Conservation (phyloP, 306 rosid species). For the Medicago lupulina region DNA sequence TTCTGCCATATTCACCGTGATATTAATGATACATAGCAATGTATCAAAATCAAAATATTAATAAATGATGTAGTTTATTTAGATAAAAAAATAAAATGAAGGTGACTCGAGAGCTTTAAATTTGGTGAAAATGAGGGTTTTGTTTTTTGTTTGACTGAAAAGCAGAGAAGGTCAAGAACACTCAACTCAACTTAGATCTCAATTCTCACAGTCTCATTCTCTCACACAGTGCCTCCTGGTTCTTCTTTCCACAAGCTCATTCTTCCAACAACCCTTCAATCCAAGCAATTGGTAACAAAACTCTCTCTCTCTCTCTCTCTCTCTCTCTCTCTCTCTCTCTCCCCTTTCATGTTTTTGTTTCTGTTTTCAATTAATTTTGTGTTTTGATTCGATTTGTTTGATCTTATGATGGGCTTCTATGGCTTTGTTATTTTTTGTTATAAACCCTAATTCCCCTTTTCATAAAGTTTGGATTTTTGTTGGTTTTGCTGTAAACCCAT, state of each 20-base stretch:
- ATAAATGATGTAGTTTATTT: no score
- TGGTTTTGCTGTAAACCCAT: background rate
- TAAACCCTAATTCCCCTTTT: constrained; percentile 7
- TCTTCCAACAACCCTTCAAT: constrained; percentile 64
- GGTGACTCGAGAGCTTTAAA: constrained; percentile 33
- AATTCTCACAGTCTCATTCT: constrained; percentile 28
- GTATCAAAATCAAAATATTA: no score
- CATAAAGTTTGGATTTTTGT: constrained; percentile 19
- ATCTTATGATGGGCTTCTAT: constrained; percentile 20
- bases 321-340: no score
- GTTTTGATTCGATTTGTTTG: constrained; percentile 9
- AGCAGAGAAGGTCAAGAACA: constrained; percentile 43
- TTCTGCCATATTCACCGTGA: no score
- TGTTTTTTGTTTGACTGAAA: constrained; percentile 60
- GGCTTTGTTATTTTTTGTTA: constrained; percentile 4
- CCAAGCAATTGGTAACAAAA: constrained; percentile 73
- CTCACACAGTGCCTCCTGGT: constrained; percentile 52
- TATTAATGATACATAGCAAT: no score
- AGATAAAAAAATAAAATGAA: no score
- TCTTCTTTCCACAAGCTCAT: constrained; percentile 83
- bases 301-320: constrained; percentile 12
- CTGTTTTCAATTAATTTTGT: background rate
- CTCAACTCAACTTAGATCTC: constrained; percentile 52
- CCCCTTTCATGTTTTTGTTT: background rate
- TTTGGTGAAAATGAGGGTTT: constrained; percentile 55